Conservation (phyloP, 2,329 filamentous ascomycete genomes). For the Fusarium stilboides region DNA sequence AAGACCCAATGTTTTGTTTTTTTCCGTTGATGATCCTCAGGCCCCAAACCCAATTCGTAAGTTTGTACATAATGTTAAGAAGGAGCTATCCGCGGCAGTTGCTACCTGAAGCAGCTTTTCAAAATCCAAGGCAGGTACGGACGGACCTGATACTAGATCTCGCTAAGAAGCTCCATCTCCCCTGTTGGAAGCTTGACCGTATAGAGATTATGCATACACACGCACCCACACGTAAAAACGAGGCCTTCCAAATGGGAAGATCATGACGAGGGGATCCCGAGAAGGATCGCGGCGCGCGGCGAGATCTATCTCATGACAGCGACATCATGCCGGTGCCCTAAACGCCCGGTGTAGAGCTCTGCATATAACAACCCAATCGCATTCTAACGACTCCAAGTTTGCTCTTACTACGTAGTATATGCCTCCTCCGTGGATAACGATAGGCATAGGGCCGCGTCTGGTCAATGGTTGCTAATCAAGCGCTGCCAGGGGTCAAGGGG, state of each 20-base stretch:
- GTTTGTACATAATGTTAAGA: constrained; percentile 13
- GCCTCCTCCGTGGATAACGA: constrained; percentile 2
- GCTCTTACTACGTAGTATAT: constrained; percentile 14
- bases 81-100: constrained; percentile 27
- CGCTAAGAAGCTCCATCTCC: constrained; percentile 6
- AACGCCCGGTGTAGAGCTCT: constrained; percentile 26
- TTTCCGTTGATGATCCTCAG: constrained; percentile 28
- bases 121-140: constrained; percentile 3
- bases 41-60: constrained; percentile 31
- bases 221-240: constrained; percentile 25
- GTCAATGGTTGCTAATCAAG: constrained; percentile 49
- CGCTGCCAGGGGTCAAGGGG: constrained; percentile 35
- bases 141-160: constrained; percentile 17
- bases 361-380: constrained; percentile 42
- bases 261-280: constrained; percentile 20
- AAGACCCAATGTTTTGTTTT: constrained; percentile 20
- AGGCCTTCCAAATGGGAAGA: constrained; percentile 40
- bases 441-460: constrained; percentile 23
- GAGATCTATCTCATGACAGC: constrained; percentile 42
- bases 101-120: constrained; percentile 22
- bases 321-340: constrained; percentile 35
- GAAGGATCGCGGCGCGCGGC: constrained; percentile 28
- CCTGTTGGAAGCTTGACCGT: constrained; percentile 24
- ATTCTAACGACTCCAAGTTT: constrained; percentile 20
- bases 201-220: neutral